Percentiles rank a stretch among this genome's conserved stretches.
Evolutionary conservation across 2,329 filamentous ascomycete genomes (phyloP).

Genomic region (Colletotrichum chrysophilum): DNA sequence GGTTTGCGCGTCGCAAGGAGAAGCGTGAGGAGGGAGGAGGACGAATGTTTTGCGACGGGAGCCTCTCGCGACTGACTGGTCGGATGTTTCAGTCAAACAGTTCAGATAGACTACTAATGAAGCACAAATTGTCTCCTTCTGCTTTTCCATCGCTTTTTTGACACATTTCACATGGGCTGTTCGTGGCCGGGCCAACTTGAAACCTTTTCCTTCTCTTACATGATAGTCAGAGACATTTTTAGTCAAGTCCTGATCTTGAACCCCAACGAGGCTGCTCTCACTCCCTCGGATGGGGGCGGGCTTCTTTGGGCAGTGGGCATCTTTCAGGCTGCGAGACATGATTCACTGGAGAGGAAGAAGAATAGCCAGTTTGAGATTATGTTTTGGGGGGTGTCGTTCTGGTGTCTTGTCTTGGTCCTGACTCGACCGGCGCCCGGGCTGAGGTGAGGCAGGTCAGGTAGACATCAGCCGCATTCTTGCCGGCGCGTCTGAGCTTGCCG

Average conservation of each 20-base stretch:
- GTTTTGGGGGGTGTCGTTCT: background rate
- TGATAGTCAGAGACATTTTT: background rate
- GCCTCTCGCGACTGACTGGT: background rate
- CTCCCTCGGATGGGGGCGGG: background rate
- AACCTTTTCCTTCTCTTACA: background rate
- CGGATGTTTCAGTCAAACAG: background rate
- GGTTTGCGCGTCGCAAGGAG: background rate
- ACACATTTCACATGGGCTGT: background rate
- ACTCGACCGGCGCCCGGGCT: background rate
- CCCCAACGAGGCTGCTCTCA: background rate
- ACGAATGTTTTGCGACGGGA: background rate
- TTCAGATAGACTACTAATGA: background rate
- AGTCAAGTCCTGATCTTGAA: background rate
- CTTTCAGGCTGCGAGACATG: background rate
- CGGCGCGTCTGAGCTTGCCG: background rate
- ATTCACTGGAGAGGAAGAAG: background rate
- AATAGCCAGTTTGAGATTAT: background rate
- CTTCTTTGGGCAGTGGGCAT: background rate
- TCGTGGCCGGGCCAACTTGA: background rate
- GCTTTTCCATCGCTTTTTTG: background rate
- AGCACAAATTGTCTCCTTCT: background rate
- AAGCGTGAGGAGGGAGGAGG: rapidly evolving
- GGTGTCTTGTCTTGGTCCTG: background rate
- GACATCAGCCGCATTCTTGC: background rate
- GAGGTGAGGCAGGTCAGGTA: background rate